Conservation (phyloP, 257 asterid species). For the Scutellaria baicalensis region DNA sequence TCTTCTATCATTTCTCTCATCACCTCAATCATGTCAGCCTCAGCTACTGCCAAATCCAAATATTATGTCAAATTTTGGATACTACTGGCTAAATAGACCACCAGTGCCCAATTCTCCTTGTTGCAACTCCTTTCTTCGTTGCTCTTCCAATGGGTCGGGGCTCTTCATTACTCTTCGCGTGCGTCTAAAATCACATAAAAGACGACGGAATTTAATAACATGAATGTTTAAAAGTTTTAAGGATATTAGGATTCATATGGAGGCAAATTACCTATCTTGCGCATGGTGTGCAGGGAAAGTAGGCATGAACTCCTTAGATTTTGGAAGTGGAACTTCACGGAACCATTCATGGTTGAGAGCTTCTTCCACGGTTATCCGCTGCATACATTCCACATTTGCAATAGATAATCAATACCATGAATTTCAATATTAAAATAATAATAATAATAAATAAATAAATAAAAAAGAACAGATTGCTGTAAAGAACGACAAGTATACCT, state of each 20-base stretch:
- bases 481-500: slow-evolving; percentile 32
- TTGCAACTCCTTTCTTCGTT: slow-evolving; percentile 60
- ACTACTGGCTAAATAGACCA: slow-evolving; percentile 79
- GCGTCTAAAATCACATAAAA: slow-evolving; percentile 37
- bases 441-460: too few species aligned
- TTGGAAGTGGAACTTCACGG: slow-evolving; percentile 76
- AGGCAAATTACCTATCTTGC: slow-evolving; percentile 57
- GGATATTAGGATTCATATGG: neutral
- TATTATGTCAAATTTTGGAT: neutral
- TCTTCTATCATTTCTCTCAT: slow-evolving; percentile 31
- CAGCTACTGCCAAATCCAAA: slow-evolving; percentile 19
- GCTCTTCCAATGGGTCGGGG: slow-evolving; percentile 83
- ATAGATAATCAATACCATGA: neutral
- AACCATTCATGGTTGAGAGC: slow-evolving; percentile 90
- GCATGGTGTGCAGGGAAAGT: slow-evolving; percentile 82
- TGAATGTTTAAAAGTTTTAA: neutral
- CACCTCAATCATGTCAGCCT: slow-evolving; percentile 25
- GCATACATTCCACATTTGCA: slow-evolving; percentile 4
- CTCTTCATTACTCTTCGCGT: slow-evolving; percentile 57
- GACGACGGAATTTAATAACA: neutral
- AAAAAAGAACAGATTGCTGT: neutral
- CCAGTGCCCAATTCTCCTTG: slow-evolving; percentile 67
- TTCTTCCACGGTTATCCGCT: slow-evolving; percentile 70
- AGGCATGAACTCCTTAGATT: slow-evolving; percentile 83
- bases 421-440: too few species aligned